These are phyloP conservation scores for Dentipellis fragilis DNA, from an alignment of 768 basidiomycete species.

Conservation along the genomic window DNA sequence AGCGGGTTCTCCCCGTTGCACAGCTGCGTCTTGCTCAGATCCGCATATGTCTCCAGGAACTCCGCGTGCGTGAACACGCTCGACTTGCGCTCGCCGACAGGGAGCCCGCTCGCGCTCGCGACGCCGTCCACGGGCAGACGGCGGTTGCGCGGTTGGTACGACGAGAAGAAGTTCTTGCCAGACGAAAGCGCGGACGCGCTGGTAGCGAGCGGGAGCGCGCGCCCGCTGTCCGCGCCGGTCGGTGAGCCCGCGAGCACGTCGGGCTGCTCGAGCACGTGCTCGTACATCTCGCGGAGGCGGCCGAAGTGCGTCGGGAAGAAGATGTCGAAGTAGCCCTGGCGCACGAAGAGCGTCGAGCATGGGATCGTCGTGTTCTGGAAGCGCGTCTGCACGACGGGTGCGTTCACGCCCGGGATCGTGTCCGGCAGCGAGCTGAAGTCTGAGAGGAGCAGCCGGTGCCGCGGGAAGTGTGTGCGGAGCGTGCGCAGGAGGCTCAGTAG, in stretches of 20 bases:
- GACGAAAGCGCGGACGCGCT: constrained; percentile 40
- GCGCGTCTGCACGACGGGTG: constrained; percentile 94
- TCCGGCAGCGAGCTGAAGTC: constrained; percentile 90
- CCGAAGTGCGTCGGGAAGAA: constrained; percentile 95
- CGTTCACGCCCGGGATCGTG: constrained; percentile 61
- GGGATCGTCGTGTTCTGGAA: constrained; percentile 80
- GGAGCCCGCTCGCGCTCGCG: constrained; percentile 62
- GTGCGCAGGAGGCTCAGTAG: constrained; percentile 76
- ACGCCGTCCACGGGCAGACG: constrained; percentile 63
- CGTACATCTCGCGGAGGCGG: constrained; percentile 82
- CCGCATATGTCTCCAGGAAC: constrained; percentile 81
- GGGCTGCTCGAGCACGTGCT: constrained; percentile 63
- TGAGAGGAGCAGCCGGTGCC: constrained; percentile 87
- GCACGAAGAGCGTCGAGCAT: constrained; percentile 83
- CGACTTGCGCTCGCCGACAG: constrained; percentile 73
- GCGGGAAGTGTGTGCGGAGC: constrained; percentile 76
- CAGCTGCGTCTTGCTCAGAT: constrained; percentile 58
- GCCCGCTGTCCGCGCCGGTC: constrained; percentile 19
- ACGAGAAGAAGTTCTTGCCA: constrained; percentile 64
- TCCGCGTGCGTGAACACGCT: constrained; percentile 82
- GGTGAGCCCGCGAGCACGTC: constrained; percentile 17
- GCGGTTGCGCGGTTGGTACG: constrained; percentile 44
- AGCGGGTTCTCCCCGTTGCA: constrained; percentile 83
- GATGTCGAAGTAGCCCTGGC: constrained; percentile 95
- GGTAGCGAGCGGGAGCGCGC: constrained; percentile 42